Base-by-base conservation (phyloP, 768 basidiomycete genomes). In the Kwoniella botswanensis region DNA sequence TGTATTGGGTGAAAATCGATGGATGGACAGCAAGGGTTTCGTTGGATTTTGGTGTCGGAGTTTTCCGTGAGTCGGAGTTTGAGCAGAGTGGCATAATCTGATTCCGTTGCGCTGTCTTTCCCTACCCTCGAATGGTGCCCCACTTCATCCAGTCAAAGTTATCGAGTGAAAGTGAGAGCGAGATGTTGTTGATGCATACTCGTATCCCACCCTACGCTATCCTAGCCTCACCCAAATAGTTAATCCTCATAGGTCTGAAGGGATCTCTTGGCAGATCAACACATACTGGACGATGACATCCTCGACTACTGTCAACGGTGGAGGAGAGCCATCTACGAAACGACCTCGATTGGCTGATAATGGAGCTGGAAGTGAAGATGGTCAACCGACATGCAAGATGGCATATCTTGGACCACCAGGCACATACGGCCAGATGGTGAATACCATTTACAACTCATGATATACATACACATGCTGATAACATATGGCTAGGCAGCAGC, bases 391-490 rank as follows among this genome's bases (percentile, higher is more conserved):
- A 4, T 57, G 57, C 44, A 68, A 9, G 29, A 70, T 78, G 46
- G 79, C 77, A 17, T 82, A 78, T 53, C 73, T 82, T 4, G 80
- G 80, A 53, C 80, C 80, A 26, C 52, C 46, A 10, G 77, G 78
- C 11, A 79, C 80, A 21, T 82, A 82, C 58, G 78, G 80, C 13
- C 74, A 79, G 58, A 76, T 78, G 71, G 80, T 78, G 21, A 67
- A 73, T 68, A 10, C 26, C n/a, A 21, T 22, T 50, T 3, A 59
- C 44, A 24, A 55, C 24, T 22, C 24, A 13, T 7, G 26, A 15
- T 50, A 4, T 3, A 57, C 15, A 10, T 56, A 13, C 35, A 70
- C 7, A 58, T 53, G 63, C 66, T 68, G 60, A 67, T 21, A 46
- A 21, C 13, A 4, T 44, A 58, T 12, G 6, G 22, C 7, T 55